These are phyloP conservation scores for Solanum dulcamara DNA, from an alignment of 257 asterid species.

Conservation along the genomic window DNA sequence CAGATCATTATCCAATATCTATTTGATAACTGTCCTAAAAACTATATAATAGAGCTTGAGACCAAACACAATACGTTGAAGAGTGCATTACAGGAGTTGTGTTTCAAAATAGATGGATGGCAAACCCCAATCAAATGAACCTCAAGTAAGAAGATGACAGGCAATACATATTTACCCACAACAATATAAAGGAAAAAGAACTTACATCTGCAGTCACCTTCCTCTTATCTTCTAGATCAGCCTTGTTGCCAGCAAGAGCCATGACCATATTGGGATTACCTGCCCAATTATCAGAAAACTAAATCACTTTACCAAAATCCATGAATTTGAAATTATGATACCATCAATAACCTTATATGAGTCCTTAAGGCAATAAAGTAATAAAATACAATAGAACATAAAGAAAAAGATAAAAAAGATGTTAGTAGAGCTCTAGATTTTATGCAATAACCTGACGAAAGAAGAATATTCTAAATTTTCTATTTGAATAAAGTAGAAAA, in stretches of 20 bases:
- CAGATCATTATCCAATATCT: background rate
- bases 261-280: constrained; percentile 84
- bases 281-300: background rate
- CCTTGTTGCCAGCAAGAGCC: constrained; percentile 94
- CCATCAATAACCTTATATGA: background rate
- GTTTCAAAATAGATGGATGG: background rate
- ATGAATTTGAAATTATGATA: background rate
- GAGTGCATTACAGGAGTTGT: background rate
- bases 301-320: background rate
- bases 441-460: background rate
- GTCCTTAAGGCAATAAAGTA: background rate
- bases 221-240: constrained; percentile 89
- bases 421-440: background rate
- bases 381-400: background rate
- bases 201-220: constrained; percentile 71
- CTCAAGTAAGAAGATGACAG: background rate
- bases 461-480: background rate
- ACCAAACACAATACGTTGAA: background rate
- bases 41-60: background rate
- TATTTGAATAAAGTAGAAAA: background rate
- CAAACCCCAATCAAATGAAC: background rate
- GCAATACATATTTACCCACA: background rate
- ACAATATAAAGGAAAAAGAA: background rate
- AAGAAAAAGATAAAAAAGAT: background rate
- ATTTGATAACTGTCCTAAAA: background rate